Evolutionary conservation across 495 filamentous ascomycete genomes (phyloP).

Genomic region (Darksidea phi): DNA sequence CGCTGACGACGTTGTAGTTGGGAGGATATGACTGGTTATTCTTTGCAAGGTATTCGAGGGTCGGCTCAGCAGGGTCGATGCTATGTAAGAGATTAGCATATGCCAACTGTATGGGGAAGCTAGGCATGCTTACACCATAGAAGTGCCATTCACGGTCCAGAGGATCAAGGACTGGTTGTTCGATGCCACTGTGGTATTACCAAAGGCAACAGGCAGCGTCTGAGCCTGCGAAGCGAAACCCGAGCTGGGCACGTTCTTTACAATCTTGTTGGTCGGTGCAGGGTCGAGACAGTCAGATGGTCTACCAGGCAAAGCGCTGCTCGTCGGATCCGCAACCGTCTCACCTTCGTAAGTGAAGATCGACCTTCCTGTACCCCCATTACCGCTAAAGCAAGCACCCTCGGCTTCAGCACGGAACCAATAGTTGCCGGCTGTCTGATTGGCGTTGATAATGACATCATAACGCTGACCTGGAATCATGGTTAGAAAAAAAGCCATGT

Average conservation of each 20-base stretch:
- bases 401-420: conserved; percentile 44
- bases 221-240: conserved; percentile 29
- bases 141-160: conserved; percentile 43
- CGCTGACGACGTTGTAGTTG: conserved; percentile 36
- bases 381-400: conserved; percentile 20
- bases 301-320: conserved; percentile 1
- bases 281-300: conserved; percentile 20
- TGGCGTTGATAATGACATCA: conserved; percentile 44
- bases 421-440: conserved; percentile 40
- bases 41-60: conserved; percentile 38
- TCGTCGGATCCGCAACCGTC: conserved; percentile 26
- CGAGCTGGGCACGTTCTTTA: conserved; percentile 34
- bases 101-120: background rate
- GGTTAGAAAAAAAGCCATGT: background rate
- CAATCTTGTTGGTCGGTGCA: conserved; percentile 17
- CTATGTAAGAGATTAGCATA: background rate
- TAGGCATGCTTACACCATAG: conserved; percentile 28
- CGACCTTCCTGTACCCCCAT: conserved; percentile 10
- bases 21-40: conserved; percentile 38
- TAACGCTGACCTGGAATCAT: conserved; percentile 40
- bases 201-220: conserved; percentile 36
- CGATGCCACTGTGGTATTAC: conserved; percentile 22
- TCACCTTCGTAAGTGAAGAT: conserved; percentile 25
- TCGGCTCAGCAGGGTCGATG: conserved; percentile 40
- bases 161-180: conserved; percentile 37